phyloP scores from a whole-genome alignment of 1,284 basidiomycete species.

The Puccinia sorghi region DNA sequence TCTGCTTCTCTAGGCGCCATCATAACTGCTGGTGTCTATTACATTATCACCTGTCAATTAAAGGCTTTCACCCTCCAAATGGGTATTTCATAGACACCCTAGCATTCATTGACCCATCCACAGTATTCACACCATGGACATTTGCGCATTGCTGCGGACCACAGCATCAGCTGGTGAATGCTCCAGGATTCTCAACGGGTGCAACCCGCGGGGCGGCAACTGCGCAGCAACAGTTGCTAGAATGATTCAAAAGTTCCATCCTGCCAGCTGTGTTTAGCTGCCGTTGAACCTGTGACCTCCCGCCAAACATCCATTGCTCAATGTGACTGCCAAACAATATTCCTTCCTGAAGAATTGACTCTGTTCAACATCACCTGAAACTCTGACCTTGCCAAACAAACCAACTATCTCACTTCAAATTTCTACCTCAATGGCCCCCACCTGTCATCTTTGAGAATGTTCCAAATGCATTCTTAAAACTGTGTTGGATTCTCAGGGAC shows the following conservation, averaged over 20 bases:
- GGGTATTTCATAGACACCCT: no score
- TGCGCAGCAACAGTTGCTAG: no score
- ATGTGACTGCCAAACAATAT: background rate
- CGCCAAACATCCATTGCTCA: background rate
- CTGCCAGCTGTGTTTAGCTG: no score
- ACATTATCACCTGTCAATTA: no score
- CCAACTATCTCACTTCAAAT: no score
- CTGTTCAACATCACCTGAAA: background rate
- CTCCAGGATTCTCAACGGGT: background rate
- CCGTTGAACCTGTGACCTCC: background rate
- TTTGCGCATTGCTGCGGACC: background rate
- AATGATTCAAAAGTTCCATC: no score
- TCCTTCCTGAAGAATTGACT: background rate
- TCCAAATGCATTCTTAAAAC: background rate
- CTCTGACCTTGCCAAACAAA: background rate
- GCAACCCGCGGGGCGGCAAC: background rate
- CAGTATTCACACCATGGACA: slow-evolving; percentile 4
- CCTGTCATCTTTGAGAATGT: background rate
- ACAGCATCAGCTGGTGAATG: background rate
- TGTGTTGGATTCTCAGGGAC: background rate
- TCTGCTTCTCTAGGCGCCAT: no score
- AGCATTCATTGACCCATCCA: no score
- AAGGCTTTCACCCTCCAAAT: no score
- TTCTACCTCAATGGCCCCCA: no score
- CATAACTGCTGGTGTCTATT: no score